A percentile compares a stretch with the other conserved stretches of the same genome.
Conservation (phyloP, 768 basidiomycete genomes). For the Lanmaoa pseudosensibilis region DNA sequence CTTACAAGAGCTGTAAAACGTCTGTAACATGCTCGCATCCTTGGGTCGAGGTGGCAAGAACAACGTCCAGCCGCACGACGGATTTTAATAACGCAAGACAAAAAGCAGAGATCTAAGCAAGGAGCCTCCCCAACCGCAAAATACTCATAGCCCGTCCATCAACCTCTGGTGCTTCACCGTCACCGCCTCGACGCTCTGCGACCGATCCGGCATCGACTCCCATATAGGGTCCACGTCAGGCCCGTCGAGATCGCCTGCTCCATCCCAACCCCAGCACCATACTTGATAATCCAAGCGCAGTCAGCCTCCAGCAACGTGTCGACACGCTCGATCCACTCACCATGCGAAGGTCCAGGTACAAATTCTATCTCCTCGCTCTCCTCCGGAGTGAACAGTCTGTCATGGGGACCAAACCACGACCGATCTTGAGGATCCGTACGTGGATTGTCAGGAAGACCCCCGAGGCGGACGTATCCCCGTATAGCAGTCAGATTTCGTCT, state of each 20-base stretch:
- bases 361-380: constrained; percentile 80
- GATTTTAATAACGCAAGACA: neutral
- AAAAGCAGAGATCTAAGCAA: constrained; percentile 17
- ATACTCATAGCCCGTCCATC: constrained; percentile 25
- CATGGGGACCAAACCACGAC: constrained; percentile 98
- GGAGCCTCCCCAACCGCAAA: neutral
- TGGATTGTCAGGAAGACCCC: constrained; percentile 95
- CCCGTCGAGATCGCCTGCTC: constrained; percentile 95
- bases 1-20: too few species aligned
- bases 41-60: neutral
- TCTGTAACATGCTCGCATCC: neutral
- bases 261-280: constrained; percentile 99
- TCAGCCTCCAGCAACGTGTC: neutral
- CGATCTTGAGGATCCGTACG: constrained; percentile 96
- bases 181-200: constrained; percentile 58
- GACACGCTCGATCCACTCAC: constrained; percentile 40
- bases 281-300: constrained; percentile 47
- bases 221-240: constrained; percentile 98
- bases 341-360: constrained; percentile 77
- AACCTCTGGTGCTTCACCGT: constrained; percentile 66
- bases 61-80: neutral
- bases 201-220: constrained; percentile 77
- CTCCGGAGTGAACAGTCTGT: constrained; percentile 87
- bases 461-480: constrained; percentile 89
- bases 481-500: constrained; percentile 95